Percentiles rank a stretch among this genome's conserved stretches.
Evolutionary conservation across 345 rosid genomes (phyloP).

Genomic region (Trapa bicornis): DNA sequence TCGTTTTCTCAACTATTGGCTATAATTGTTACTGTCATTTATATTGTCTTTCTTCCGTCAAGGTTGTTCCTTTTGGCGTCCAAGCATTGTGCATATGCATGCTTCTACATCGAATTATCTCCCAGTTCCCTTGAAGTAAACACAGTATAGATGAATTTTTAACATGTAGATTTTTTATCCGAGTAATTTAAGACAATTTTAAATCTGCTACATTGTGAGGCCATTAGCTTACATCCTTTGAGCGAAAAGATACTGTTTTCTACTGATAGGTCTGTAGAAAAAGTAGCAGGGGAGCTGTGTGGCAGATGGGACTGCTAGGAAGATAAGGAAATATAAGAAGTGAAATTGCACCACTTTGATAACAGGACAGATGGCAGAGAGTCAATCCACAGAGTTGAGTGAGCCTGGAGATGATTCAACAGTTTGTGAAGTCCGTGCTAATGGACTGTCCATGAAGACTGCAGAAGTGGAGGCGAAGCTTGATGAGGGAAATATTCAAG

Average conservation of each 20-base stretch:
- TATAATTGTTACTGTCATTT: neutral
- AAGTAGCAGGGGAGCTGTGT: neutral
- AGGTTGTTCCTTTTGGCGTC: neutral
- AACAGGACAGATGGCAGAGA: slow-evolving; percentile 9
- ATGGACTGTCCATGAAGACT: slow-evolving; percentile 56
- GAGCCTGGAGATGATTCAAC: slow-evolving; percentile 24
- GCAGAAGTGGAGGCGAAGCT: slow-evolving; percentile 82
- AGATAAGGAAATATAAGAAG: slow-evolving; percentile 1
- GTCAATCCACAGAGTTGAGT: slow-evolving; percentile 20
- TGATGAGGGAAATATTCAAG: slow-evolving; percentile 79
- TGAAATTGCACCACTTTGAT: slow-evolving; percentile 3
- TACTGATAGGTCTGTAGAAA: neutral
- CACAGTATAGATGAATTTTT: neutral
- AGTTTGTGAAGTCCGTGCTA: slow-evolving; percentile 44
- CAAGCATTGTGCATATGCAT: neutral
- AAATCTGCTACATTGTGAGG: neutral
- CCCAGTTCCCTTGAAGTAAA: neutral
- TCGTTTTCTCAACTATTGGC: neutral
- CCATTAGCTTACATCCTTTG: slow-evolving; percentile 1
- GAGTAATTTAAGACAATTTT: neutral
- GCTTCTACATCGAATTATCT: neutral
- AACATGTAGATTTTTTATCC: neutral
- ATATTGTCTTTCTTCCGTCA: neutral
- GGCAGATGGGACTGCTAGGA: neutral
- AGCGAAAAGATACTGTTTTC: neutral